Percentiles rank a stretch among this genome's conserved stretches.
phyloP scores from a whole-genome alignment of 2,329 filamentous ascomycete species.

The Arachnomyces sp. region DNA sequence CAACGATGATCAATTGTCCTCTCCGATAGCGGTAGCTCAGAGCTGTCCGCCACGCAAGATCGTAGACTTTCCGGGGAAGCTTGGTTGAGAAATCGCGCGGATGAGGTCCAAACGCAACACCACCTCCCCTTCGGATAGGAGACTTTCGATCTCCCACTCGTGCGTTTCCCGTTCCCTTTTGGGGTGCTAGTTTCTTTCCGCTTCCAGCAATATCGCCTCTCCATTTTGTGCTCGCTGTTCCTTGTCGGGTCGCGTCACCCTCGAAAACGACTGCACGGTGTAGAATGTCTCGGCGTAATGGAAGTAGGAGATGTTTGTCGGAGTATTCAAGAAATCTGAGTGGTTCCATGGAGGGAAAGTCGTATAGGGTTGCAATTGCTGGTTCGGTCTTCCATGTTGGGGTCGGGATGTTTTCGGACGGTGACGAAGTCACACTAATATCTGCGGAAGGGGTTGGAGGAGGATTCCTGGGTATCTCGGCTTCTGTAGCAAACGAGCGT shows the following conservation, averaged over 20 bases:
- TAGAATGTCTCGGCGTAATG: constrained; percentile 81
- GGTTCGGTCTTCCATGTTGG: constrained; percentile 42
- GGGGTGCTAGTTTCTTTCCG: constrained; percentile 68
- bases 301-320: constrained; percentile 74
- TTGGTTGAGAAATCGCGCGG: constrained; percentile 83
- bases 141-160: constrained; percentile 75
- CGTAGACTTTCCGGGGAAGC: constrained; percentile 83
- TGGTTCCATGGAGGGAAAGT: constrained; percentile 84
- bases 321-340: constrained; percentile 69
- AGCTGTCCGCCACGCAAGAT: constrained; percentile 89
- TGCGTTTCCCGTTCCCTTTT: constrained; percentile 78
- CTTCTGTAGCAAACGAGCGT: constrained; percentile 45
- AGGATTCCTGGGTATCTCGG: constrained; percentile 23
- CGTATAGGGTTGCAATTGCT: constrained; percentile 78
- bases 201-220: constrained; percentile 78
- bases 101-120: constrained; percentile 82
- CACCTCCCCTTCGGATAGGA: constrained; percentile 75
- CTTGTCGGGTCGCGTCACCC: constrained; percentile 78
- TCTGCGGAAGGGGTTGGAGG: constrained; percentile 18
- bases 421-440: constrained; percentile 8
- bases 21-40: constrained; percentile 83
- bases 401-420: constrained; percentile 15
- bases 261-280: constrained; percentile 90
- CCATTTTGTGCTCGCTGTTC: constrained; percentile 76
- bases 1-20: constrained; percentile 79